phyloP scores from a whole-genome alignment of 805 yeast species.

The Wickerhamomyces hampshirensis region DNA sequence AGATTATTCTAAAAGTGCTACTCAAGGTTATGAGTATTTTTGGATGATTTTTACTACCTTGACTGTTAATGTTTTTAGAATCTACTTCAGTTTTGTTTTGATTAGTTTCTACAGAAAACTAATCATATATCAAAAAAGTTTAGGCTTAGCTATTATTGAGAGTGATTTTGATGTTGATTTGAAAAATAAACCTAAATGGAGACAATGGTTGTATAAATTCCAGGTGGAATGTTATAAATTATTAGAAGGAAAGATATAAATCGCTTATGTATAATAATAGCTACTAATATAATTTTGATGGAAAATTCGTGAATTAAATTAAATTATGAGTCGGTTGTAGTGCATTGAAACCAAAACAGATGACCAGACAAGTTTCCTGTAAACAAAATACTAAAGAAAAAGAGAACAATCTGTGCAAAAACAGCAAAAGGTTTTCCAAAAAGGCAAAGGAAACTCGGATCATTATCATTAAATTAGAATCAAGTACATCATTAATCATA shows the following conservation, averaged over 20 bases:
- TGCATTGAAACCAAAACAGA: too few species aligned
- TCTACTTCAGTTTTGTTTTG: constrained; percentile 57
- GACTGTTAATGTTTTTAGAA: constrained; percentile 41
- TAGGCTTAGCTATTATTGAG: constrained; percentile 28
- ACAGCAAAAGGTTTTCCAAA: neutral
- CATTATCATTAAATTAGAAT: neutral
- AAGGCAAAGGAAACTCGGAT: neutral
- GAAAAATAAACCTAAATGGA: constrained; percentile 27
- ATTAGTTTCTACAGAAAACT: constrained; percentile 57
- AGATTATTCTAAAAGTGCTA: constrained; percentile 46
- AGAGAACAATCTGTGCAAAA: neutral
- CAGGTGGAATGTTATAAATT: constrained; percentile 28
- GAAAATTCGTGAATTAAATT: too few species aligned
- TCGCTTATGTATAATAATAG: too few species aligned
- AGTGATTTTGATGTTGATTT: constrained; percentile 32
- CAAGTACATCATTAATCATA: neutral
- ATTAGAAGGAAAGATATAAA: constrained; percentile 4
- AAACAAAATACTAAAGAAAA: too few species aligned
- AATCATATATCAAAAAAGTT: constrained; percentile 40
- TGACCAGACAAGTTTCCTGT: too few species aligned
- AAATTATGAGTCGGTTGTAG: neutral
- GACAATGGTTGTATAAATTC: constrained; percentile 26
- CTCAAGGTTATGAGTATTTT: constrained; percentile 52
- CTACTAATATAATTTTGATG: too few species aligned
- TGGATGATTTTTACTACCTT: constrained; percentile 49